These are phyloP conservation scores for Biscogniauxia marginata DNA, from an alignment of 2,329 filamentous ascomycete genomes.

Conservation along the genomic window DNA sequence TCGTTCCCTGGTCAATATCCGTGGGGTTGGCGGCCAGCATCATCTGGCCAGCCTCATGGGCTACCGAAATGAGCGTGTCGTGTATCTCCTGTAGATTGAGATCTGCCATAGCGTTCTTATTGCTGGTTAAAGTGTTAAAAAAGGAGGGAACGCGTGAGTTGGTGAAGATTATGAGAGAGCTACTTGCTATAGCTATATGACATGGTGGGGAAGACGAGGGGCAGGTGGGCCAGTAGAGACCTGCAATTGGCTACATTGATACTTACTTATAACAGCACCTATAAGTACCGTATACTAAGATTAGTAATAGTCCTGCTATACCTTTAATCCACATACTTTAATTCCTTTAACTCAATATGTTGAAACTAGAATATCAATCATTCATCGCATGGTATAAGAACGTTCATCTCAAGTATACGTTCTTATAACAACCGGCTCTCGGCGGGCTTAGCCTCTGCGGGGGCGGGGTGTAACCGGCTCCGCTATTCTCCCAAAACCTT, in stretches of 20 bases:
- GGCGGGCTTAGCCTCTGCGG: not conserved
- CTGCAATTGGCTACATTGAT: not conserved
- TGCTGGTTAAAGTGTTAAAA: too few species aligned
- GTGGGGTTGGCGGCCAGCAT: conserved; percentile 61
- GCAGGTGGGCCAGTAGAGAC: not conserved
- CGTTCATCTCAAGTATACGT: too few species aligned
- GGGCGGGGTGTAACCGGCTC: not conserved
- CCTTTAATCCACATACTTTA: too few species aligned
- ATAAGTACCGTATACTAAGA: not conserved
- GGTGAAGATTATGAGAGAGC: not conserved
- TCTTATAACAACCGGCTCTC: not conserved
- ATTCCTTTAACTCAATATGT: too few species aligned
- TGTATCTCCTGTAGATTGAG: conserved; percentile 61
- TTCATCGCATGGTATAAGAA: not conserved
- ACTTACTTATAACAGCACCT: not conserved
- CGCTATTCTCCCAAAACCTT: too few species aligned
- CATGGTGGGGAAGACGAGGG: not conserved
- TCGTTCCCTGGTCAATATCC: conserved; percentile 56
- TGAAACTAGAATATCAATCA: too few species aligned
- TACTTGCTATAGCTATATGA: not conserved
- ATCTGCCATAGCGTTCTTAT: too few species aligned
- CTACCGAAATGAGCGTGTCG: conserved; percentile 58
- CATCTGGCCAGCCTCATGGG: conserved; percentile 63
- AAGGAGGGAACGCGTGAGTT: not conserved
- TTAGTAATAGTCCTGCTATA: too few species aligned